A percentile compares a stretch with the other conserved stretches of the same genome.
Conservation (phyloP, 805 yeast species). For the Candida multigemmis region DNA sequence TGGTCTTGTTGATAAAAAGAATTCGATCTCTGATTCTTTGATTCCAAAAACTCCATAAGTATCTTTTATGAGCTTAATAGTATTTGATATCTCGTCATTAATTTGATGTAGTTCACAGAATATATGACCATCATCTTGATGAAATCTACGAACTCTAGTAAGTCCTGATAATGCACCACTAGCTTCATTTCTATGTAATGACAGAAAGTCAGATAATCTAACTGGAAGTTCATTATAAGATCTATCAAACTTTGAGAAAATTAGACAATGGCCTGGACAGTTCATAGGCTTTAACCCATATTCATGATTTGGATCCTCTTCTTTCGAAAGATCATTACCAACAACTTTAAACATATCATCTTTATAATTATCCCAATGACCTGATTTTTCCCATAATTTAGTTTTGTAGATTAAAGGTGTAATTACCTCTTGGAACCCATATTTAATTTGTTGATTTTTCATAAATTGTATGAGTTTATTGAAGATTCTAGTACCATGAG, state of each 20-base stretch:
- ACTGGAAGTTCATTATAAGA: slow-evolving; percentile 84
- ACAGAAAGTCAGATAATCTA: slow-evolving; percentile 80
- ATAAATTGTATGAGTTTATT: slow-evolving; percentile 73
- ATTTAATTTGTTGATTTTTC: slow-evolving; percentile 71
- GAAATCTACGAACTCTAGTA: slow-evolving; percentile 89
- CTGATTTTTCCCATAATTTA: slow-evolving; percentile 80
- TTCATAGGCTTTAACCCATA: slow-evolving; percentile 93
- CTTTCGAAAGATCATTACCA: slow-evolving; percentile 37
- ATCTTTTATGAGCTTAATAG: slow-evolving; percentile 64
- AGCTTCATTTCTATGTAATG: slow-evolving; percentile 89
- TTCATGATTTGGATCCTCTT: slow-evolving; percentile 17
- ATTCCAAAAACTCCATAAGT: slow-evolving; percentile 67
- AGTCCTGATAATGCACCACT: slow-evolving; percentile 91
- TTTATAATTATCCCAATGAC: slow-evolving; percentile 93
- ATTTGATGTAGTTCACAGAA: slow-evolving; percentile 81
- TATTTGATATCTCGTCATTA: slow-evolving; percentile 58
- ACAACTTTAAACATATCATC: slow-evolving; percentile 91
- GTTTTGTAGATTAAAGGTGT: slow-evolving; percentile 85
- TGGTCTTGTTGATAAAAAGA: slow-evolving; percentile 82
- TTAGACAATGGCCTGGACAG: slow-evolving; percentile 90
- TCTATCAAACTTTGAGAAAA: slow-evolving; percentile 66
- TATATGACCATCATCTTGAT: slow-evolving; percentile 97
- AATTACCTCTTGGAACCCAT: slow-evolving; percentile 86
- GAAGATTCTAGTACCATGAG: slow-evolving; percentile 85
- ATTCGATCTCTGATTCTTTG: slow-evolving; percentile 35